Conservation (phyloP, 1,139 yeast genomes). For the Lodderomyces beijingensis region DNA sequence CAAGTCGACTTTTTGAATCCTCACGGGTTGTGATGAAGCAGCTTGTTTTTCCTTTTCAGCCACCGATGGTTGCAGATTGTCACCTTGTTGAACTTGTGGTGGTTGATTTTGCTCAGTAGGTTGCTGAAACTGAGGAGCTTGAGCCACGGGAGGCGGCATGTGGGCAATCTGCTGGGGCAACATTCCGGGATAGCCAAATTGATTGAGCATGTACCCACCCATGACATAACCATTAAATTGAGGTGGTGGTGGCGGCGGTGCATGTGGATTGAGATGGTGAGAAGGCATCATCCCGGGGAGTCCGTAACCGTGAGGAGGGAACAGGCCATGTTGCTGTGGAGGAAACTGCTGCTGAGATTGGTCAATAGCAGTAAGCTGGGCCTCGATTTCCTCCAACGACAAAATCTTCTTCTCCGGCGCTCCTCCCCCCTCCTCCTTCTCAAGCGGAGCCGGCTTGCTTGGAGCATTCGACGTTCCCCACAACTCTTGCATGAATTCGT, state of each 20-base stretch:
- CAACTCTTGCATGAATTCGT: constrained; percentile 47
- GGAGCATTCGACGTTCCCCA: constrained; percentile 44
- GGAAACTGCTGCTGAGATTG: constrained; percentile 19
- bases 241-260: constrained; percentile 10
- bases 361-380: constrained; percentile 56
- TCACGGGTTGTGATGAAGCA: constrained; percentile 5
- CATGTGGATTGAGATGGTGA: too few relatives aligned
- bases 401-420: constrained; percentile 42
- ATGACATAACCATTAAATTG: constrained; percentile 39
- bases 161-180: constrained; percentile 26
- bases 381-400: constrained; percentile 74
- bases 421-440: constrained; percentile 12
- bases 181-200: constrained; percentile 31
- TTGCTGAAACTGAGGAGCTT: constrained; percentile 8
- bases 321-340: constrained; percentile 18
- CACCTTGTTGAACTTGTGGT: constrained; percentile 7
- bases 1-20: constrained; percentile 29
- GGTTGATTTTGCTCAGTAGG: constrained; percentile 14
- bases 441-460: constrained; percentile 9
- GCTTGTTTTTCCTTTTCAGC: constrained; percentile 8
- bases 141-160: constrained; percentile 12
- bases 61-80: background rate
- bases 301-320: constrained; percentile 27
- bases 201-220: constrained; percentile 41
- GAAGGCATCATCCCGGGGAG: constrained; percentile 39